Evolutionary conservation across 306 rosid genomes (phyloP).

Genomic region (Castanea mollissima): DNA sequence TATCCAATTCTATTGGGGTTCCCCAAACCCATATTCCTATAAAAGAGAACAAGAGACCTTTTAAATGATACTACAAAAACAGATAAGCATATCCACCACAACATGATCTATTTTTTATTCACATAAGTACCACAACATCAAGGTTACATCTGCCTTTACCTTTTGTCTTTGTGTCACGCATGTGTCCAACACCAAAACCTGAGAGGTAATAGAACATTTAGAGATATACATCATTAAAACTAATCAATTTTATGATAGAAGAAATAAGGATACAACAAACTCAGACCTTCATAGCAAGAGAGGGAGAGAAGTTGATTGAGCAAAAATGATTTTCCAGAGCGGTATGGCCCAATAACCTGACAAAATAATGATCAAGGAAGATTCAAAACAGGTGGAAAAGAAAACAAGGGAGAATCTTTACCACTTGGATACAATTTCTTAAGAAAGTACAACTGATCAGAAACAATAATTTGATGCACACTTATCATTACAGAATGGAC

Average conservation of each 20-base stretch:
- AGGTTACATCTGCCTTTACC: conserved; percentile 45
- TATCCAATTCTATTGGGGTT: conserved; percentile 71
- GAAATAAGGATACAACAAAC: conserved; percentile 4
- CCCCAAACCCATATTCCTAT: conserved; percentile 99
- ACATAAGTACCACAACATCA: conserved; percentile 11
- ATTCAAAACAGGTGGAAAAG: neutral
- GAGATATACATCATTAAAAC: conserved; percentile 17
- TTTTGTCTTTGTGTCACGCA: conserved; percentile 95
- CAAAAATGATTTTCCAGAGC: conserved; percentile 95
- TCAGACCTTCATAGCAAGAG: conserved; percentile 86
- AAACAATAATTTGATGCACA: neutral
- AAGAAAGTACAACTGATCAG: neutral
- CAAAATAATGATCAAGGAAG: neutral
- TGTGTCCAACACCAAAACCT: conserved; percentile 99
- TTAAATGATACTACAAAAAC: conserved; percentile 13
- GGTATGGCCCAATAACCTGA: conserved; percentile 97
- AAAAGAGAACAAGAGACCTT: conserved; percentile 17
- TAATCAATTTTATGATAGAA: conserved; percentile 7
- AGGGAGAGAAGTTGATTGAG: conserved; percentile 97
- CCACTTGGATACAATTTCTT: neutral
- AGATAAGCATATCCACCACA: conserved; percentile 27
- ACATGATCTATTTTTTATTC: neutral
- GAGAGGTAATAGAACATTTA: conserved; percentile 18
- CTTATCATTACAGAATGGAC: neutral
- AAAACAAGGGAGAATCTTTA: neutral